Base-by-base conservation (phyloP, 768 basidiomycete species). In the Agrocybe pediades region DNA sequence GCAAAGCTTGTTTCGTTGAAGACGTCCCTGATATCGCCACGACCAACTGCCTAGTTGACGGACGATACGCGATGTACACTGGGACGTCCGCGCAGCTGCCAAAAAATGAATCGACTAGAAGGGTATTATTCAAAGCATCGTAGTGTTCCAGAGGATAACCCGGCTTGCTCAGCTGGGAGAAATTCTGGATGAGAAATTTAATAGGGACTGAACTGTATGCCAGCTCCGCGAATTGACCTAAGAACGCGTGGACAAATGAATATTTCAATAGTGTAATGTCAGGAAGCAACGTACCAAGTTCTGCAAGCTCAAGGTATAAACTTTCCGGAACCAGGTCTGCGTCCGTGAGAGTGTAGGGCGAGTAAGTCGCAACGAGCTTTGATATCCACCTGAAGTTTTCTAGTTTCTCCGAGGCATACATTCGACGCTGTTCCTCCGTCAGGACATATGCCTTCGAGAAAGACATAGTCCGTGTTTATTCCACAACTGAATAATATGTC, bases 361-460 rank as follows among this genome's bases (percentile, higher is more conserved):
- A 82, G 55, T 70, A 71, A 7, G 76, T 74, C 9, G 81, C 80
- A 2, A 81, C 60, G 6, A 83, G 44, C 60, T 74, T 75, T 48
- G 75, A 72, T 48, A 84, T 77, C 70, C 72, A 79, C 15, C 84
- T 78, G 59, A 86, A 86, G 63, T 86, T 85, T 41, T 72, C 70
- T 41, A 75, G 65, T 55, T 74, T 76, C 64, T 85, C 84, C 16
- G 75, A 65, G 9, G 77, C 68, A 61, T 85, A 84, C 75, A 82
- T 78, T 47, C 62, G 67, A 57, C 70, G 68, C 57, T 81, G 78
- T 33, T 73, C 71, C 33, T 75, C 71, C 2, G 75, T 74, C 42
- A 78, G 63, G n/a, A 44, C 39, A 30, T 56, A 49, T 20, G 51
- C 42, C 20, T 41, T 51, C 8, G 40, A 36, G 24, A 53, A 51